phyloP scores from a whole-genome alignment of 2,329 filamentous ascomycete genomes.

The Xylariaceae sp. region DNA sequence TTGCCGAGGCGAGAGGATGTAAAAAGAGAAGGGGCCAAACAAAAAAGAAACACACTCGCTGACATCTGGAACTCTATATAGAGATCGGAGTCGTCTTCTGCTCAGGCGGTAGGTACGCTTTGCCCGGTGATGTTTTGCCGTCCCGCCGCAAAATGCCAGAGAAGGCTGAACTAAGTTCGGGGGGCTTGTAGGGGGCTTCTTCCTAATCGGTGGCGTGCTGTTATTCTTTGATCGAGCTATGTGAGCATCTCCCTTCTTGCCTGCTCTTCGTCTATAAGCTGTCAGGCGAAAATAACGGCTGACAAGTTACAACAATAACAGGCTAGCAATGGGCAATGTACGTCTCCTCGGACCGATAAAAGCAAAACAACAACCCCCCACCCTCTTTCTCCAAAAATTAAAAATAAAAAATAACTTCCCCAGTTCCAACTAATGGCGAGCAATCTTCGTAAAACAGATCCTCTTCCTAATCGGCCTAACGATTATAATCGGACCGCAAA shows the following conservation, averaged over 20 bases:
- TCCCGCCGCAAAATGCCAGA: slow-evolving; percentile 13
- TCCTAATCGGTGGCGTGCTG: slow-evolving; percentile 88
- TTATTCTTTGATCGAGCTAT: slow-evolving; percentile 98
- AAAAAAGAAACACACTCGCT: slow-evolving; percentile 1
- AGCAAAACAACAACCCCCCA: not conserved
- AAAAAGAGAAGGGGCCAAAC: no score
- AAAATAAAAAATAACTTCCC: not conserved
- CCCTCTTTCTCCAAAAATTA: no score
- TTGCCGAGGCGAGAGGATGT: no score
- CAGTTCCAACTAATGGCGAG: not conserved
- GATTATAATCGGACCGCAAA: slow-evolving; percentile 87
- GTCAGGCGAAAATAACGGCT: slow-evolving; percentile 14
- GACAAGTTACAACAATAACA: slow-evolving; percentile 32
- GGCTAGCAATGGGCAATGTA: slow-evolving; percentile 97
- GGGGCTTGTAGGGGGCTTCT: slow-evolving; percentile 67
- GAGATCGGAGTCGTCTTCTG: slow-evolving; percentile 98
- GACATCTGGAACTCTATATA: slow-evolving; percentile 34
- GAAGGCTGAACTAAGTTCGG: slow-evolving; percentile 12
- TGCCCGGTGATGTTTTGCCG: slow-evolving; percentile 14
- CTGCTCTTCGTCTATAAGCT: slow-evolving; percentile 1
- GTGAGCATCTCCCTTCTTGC: slow-evolving; percentile 44
- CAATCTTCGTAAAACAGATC: slow-evolving; percentile 52
- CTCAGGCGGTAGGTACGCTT: slow-evolving; percentile 73
- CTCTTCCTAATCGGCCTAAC: slow-evolving; percentile 96
- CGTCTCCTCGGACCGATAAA: slow-evolving; percentile 22